These are phyloP conservation scores for Selaginella moellendorffii DNA, from an alignment of 75 land plant species.

Conservation along the genomic window DNA sequence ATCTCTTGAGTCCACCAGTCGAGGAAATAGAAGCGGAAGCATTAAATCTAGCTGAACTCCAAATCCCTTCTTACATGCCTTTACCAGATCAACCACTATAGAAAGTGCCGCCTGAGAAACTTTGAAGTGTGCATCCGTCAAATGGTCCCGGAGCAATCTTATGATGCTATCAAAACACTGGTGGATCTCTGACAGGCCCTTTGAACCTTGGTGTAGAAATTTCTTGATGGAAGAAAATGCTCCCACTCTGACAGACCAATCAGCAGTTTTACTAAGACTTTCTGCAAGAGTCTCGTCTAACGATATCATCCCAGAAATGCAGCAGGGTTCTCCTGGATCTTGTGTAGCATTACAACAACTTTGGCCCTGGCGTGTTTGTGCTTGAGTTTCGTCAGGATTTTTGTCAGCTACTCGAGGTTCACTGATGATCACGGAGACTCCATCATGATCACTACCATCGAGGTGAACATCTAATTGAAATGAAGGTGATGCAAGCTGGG, in stretches of 20 bases:
- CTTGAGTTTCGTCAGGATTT: too few relatives aligned
- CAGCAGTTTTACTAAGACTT: background rate
- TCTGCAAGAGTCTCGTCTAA: background rate
- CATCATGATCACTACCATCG: background rate
- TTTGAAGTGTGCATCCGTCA: background rate
- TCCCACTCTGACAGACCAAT: background rate
- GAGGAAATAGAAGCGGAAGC: background rate
- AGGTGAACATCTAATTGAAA: background rate
- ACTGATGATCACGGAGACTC: background rate
- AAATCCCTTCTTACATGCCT: background rate
- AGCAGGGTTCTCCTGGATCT: background rate
- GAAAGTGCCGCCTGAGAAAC: background rate
- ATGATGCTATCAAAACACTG: background rate
- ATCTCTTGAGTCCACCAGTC: background rate
- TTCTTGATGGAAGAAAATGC: background rate
- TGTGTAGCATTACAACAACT: too few relatives aligned
- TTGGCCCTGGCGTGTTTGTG: too few relatives aligned
- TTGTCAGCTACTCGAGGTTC: too few relatives aligned
- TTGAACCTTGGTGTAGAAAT: background rate
- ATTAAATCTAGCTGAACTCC: background rate
- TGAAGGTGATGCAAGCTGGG: background rate
- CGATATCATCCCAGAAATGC: background rate
- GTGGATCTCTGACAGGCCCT: background rate
- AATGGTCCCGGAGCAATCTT: background rate
- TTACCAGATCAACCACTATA: background rate